Conservation (phyloP, 2,329 filamentous ascomycete species). For the Aspergillus floridensis region DNA sequence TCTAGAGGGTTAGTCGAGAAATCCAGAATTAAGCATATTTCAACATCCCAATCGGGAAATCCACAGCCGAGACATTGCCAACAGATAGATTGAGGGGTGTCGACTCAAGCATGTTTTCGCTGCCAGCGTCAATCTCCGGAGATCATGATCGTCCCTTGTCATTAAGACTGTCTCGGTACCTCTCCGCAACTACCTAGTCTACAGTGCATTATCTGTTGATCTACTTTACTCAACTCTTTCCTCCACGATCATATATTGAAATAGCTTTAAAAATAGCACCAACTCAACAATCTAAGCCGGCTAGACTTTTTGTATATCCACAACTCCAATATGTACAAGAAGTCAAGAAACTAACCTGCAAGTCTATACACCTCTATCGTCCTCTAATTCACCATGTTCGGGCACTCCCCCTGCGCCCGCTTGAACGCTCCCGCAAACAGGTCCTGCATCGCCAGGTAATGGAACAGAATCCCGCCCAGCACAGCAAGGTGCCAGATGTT, state of each 20-base stretch:
- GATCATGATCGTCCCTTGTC: neutral
- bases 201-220: too few relatives aligned
- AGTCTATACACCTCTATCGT: slow-evolving; percentile 1
- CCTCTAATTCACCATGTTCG: slow-evolving; percentile 21
- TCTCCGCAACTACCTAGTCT: too few relatives aligned
- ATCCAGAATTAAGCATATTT: neutral
- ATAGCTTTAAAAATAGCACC: neutral
- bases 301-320: neutral
- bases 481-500: slow-evolving; percentile 98
- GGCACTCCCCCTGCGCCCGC: slow-evolving; percentile 56
- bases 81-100: neutral
- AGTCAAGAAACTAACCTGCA: neutral
- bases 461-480: slow-evolving; percentile 91
- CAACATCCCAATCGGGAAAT: too few relatives aligned
- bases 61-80: neutral
- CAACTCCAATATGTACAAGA: slow-evolving; percentile 5
- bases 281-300: neutral
- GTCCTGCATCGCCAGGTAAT: slow-evolving; percentile 93
- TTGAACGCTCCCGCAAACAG: slow-evolving; percentile 80
- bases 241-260: neutral
- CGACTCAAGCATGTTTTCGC: too few relatives aligned
- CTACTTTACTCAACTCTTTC: neutral
- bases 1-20: neutral
- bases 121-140: neutral
- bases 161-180: neutral